Evolutionary conservation across 352 stramenopile genomes (phyloP).

Genomic region (Phytopythium litorale): DNA sequence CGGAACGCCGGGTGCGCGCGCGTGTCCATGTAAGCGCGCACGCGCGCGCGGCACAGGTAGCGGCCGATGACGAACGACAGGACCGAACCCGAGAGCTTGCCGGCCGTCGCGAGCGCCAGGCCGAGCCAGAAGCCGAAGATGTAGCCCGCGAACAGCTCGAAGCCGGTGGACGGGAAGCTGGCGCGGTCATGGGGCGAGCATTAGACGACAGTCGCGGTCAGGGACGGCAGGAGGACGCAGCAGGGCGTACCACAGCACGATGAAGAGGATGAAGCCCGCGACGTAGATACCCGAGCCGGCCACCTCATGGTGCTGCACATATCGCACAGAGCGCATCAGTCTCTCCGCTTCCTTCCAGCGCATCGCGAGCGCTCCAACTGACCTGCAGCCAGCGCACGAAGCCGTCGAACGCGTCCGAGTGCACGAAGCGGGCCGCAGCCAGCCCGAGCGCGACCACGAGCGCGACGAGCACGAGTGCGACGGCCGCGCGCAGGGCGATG

Average conservation of each 20-base stretch:
- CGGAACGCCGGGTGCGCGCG: constrained; percentile 65
- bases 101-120: constrained; percentile 47
- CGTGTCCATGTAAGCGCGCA: constrained; percentile 62
- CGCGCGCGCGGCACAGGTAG: constrained; percentile 54
- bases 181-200: no score
- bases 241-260: constrained; percentile 38
- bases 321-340: no score
- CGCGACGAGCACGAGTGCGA: constrained; percentile 14
- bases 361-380: no score
- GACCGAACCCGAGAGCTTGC: constrained; percentile 67
- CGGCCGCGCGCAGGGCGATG: constrained; percentile 9
- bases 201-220: no score
- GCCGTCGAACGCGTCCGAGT: constrained; percentile 40
- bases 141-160: constrained; percentile 75
- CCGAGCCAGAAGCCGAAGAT: constrained; percentile 79
- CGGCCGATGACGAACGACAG: constrained; percentile 67
- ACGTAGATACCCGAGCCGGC: constrained; percentile 42
- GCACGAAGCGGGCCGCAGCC: constrained; percentile 31
- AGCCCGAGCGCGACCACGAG: constrained; percentile 16
- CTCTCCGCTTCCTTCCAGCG: no score
- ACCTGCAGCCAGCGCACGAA: constrained; percentile 51
- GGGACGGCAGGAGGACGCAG: no score
- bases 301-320: constrained; percentile 25
- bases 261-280: constrained; percentile 36
- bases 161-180: constrained; percentile 71